Evolutionary conservation across 441 rosid species (phyloP).

Genomic region (Biscutella auriculata): DNA sequence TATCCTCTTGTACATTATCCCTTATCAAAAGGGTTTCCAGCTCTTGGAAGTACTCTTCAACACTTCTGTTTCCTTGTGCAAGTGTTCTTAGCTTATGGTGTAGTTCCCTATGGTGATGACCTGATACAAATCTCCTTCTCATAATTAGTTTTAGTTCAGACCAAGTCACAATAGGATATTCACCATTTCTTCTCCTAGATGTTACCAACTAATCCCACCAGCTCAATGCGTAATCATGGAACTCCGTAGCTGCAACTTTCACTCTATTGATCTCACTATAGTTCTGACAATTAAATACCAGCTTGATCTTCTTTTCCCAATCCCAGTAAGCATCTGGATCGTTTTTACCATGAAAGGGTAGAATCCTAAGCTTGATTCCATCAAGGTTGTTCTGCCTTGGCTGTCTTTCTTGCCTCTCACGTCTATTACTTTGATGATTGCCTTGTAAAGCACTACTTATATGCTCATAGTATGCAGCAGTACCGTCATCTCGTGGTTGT

Average conservation of each 20-base stretch:
- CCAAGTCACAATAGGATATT: not conserved
- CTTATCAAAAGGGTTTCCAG: not conserved
- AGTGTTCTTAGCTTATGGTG: not conserved
- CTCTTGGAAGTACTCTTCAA: not conserved
- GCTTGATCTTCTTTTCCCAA: not conserved
- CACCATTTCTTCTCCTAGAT: not conserved
- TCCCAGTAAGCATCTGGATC: not conserved
- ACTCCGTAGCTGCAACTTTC: not conserved
- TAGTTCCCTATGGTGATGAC: not conserved
- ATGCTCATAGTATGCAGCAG: too few relatives aligned
- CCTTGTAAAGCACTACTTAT: too few relatives aligned
- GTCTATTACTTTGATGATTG: too few relatives aligned
- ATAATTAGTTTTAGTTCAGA: not conserved
- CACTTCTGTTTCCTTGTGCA: not conserved
- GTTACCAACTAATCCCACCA: not conserved
- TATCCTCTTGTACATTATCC: not conserved
- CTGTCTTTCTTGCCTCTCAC: too few relatives aligned
- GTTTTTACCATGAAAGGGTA: not conserved
- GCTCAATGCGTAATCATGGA: not conserved
- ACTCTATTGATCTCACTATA: not conserved
- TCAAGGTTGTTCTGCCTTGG: too few relatives aligned
- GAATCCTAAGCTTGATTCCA: too few relatives aligned
- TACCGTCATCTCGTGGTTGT: too few relatives aligned
- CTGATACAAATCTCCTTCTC: not conserved
- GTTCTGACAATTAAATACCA: not conserved